A percentile compares a stretch with the other conserved stretches of the same genome.
phyloP scores from a whole-genome alignment of 2,329 filamentous ascomycete genomes.

The Colletotrichum australisinense region DNA sequence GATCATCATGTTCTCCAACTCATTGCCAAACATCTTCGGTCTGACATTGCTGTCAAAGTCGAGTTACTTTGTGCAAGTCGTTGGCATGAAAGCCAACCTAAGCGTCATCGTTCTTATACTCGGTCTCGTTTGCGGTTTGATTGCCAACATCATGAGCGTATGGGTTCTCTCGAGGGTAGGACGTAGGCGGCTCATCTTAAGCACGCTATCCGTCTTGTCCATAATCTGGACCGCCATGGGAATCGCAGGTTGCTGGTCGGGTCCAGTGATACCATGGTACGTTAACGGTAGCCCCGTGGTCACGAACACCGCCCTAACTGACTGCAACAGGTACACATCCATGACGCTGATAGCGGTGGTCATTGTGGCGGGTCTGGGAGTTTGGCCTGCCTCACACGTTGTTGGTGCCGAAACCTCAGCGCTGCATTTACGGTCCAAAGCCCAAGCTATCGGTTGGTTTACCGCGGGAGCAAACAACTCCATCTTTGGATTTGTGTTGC shows the following conservation, averaged over 20 bases:
- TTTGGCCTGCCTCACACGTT: constrained; percentile 56
- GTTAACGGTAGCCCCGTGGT: constrained; percentile 3
- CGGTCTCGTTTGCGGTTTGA: constrained; percentile 56
- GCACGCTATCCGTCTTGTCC: constrained; percentile 45
- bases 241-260: constrained; percentile 56
- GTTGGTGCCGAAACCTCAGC: constrained; percentile 56
- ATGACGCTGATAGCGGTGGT: constrained; percentile 57
- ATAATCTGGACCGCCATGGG: constrained; percentile 58
- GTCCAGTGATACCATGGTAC: constrained; percentile 52
- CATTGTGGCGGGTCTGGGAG: constrained; percentile 52
- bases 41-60: constrained; percentile 55
- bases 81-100: constrained; percentile 45
- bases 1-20: constrained; percentile 54
- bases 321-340: constrained; percentile 39
- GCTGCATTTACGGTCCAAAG: constrained; percentile 54
- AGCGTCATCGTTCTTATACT: constrained; percentile 57
- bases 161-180: constrained; percentile 55
- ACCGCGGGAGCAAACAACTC: constrained; percentile 52
- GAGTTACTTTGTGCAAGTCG: constrained; percentile 52
- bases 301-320: not conserved
- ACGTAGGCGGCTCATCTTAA: constrained; percentile 51
- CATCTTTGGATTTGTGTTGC: constrained; percentile 57
- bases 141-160: constrained; percentile 56
- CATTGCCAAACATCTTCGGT: constrained; percentile 57
- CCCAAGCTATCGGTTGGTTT: constrained; percentile 56